A percentile compares a stretch with the other conserved stretches of the same genome.
Evolutionary conservation across 1,284 basidiomycete species (phyloP).

Genomic region (Ustilago esculenta): DNA sequence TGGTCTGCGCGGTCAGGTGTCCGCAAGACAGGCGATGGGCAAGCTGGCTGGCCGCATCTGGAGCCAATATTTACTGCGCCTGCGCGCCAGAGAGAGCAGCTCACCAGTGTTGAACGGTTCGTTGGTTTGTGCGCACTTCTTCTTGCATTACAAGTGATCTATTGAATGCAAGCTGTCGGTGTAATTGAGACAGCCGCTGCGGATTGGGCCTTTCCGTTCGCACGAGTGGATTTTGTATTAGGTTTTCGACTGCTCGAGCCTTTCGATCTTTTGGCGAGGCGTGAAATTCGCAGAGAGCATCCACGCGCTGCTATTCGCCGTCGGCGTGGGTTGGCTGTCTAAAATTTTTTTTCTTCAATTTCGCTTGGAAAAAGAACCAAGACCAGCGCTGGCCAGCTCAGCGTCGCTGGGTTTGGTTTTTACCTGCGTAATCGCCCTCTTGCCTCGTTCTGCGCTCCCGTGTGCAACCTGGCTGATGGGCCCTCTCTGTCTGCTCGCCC

Average conservation of each 20-base stretch:
- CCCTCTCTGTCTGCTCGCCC: slow-evolving; percentile 2
- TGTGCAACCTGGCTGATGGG: slow-evolving; percentile 9
- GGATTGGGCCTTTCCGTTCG: too few species aligned
- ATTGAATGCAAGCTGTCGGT: not conserved
- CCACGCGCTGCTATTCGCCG: slow-evolving; percentile 3
- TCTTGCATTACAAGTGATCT: slow-evolving; percentile 13
- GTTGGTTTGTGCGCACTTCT: slow-evolving; percentile 34
- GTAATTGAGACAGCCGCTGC: too few species aligned
- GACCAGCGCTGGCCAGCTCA: not conserved
- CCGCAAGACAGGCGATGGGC: too few species aligned
- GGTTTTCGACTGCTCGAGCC: too few species aligned
- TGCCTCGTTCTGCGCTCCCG: slow-evolving; percentile 19
- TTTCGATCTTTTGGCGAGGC: too few species aligned
- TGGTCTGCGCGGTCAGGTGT: slow-evolving; percentile 3
- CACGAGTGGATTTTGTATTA: slow-evolving; percentile 4
- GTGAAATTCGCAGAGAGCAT: not conserved
- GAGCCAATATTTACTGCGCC: too few species aligned
- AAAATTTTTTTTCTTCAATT: slow-evolving; percentile 1
- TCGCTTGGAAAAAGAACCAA: too few species aligned
- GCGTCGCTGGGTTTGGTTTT: too few species aligned
- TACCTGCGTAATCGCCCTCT: slow-evolving; percentile 5
- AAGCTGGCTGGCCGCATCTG: too few species aligned
- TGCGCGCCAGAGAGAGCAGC: not conserved
- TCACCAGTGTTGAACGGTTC: not conserved
- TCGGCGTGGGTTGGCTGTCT: not conserved